Evolutionary conservation across 352 stramenopile genomes (phyloP), one percentile per base, ranked within the genome.

Genomic region (Elongisporangium prolatum): DNA sequence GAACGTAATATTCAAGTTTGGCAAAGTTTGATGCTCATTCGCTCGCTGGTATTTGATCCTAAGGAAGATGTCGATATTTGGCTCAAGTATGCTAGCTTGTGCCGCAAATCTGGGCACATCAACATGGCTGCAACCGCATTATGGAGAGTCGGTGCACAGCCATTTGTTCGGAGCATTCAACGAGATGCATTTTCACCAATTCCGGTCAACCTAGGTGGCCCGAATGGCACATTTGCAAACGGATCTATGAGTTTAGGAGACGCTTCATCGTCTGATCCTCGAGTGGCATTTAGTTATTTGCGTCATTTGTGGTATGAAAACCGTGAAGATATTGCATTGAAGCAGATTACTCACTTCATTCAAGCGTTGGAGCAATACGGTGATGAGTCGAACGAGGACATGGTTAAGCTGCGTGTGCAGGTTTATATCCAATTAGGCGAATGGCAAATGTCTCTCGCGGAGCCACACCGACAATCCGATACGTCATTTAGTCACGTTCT

Each of bases 1-100:
- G 84, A 98, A 40, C 81, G 84, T 38, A 96, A 98, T 58, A 95
- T 97, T 37, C 72, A 91, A 58, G 90, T 97, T 38, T 98, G 93
- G 94, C 93, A 98, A 58, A 89, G 83, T 56, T 91, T 99, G 50
- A 94, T 99, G 68, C 86, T 97, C 47, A 93, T 99, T 47, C 88
- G 96, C 50, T 97, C 92, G 11, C 77, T 98, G 6, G 87, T 98
- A 11, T 86, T 97, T 20, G 76, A 96, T 50, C 75, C 87, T 1
- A 79, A 78, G 38, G 91, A 98, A 67, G 89, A 98, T 47, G 77
- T 97, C 4, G 80, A 98, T 40, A 92, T 96, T 38, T 98, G 93
- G 91, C 77, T 98, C 28, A 96, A 98, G 55, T 98, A 98, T 64
- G 89, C 95, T 28, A 88, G 87, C 0, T 63, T 98, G 28, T 98